Percentiles rank a stretch among this genome's conserved stretches.
Evolutionary conservation across 2,329 filamentous ascomycete genomes (phyloP).

Genomic region (Pseudopyrenochaeta lycopersici): DNA sequence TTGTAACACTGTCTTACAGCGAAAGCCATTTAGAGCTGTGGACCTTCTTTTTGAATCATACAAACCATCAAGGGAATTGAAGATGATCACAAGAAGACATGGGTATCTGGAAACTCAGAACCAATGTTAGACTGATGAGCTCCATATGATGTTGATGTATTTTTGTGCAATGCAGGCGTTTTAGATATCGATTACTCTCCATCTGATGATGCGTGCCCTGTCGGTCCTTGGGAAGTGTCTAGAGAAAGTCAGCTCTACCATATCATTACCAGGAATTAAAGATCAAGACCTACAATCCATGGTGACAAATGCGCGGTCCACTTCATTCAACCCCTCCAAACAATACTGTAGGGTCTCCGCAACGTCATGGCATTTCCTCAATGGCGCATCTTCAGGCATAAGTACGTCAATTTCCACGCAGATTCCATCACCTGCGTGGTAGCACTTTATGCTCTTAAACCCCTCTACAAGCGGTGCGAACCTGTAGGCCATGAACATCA

Average conservation of each 20-base stretch:
- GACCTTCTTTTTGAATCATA: too few relatives aligned
- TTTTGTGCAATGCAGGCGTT: too few relatives aligned
- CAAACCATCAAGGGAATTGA: too few relatives aligned
- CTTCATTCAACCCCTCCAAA: constrained; percentile 62
- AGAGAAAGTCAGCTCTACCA: constrained; percentile 7
- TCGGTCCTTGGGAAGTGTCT: constrained; percentile 37
- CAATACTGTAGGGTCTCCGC: constrained; percentile 72
- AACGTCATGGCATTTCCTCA: constrained; percentile 66
- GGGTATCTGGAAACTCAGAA: too few relatives aligned
- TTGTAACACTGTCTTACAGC: too few relatives aligned
- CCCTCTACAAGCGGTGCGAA: constrained; percentile 64
- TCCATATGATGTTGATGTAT: too few relatives aligned
- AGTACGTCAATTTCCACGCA: constrained; percentile 71
- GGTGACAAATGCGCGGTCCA: constrained; percentile 62
- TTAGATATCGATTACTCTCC: constrained; percentile 4
- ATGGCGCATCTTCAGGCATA: constrained; percentile 61
- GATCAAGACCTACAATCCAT: constrained; percentile 55
- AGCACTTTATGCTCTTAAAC: constrained; percentile 65
- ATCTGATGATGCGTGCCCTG: constrained; percentile 27
- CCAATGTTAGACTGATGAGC: too few relatives aligned
- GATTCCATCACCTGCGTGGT: constrained; percentile 70
- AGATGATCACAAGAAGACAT: too few relatives aligned
- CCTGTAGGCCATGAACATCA: constrained; percentile 68
- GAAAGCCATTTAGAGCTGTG: too few relatives aligned
- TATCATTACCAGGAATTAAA: neutral